Evolutionary conservation across 164 flowering plant species (phyloP).

Genomic region (Magnolia sinica): DNA sequence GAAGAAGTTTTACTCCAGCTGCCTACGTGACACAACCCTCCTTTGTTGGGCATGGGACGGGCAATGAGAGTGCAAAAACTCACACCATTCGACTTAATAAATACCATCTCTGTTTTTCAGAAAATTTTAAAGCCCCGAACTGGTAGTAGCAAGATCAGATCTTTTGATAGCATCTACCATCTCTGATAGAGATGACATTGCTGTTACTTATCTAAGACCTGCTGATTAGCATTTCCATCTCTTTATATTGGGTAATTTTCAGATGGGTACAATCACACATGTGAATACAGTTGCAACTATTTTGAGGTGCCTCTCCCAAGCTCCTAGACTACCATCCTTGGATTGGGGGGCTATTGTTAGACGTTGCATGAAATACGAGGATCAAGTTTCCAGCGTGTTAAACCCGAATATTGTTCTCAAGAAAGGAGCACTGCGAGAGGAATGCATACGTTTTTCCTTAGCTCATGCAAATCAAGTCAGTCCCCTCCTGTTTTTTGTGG

Average conservation of each 20-base stretch:
- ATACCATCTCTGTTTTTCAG: background rate
- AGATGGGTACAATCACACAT: slow-evolving; percentile 35
- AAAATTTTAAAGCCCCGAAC: background rate
- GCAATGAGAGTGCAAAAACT: no score
- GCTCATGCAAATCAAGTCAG: slow-evolving; percentile 71
- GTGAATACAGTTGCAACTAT: slow-evolving; percentile 44
- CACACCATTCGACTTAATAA: no score
- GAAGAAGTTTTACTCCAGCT: no score
- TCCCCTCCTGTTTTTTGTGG: slow-evolving; percentile 59
- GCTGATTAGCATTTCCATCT: slow-evolving; percentile 12
- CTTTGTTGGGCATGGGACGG: no score
- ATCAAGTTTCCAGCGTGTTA: slow-evolving; percentile 33
- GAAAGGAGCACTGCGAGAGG: slow-evolving; percentile 51
- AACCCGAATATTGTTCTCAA: slow-evolving; percentile 20
- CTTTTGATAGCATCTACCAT: background rate
- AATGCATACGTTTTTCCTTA: slow-evolving; percentile 63
- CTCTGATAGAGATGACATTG: slow-evolving; percentile 7
- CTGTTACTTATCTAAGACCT: background rate
- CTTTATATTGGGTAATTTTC: slow-evolving; percentile 12
- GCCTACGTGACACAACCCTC: no score
- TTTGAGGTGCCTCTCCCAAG: slow-evolving; percentile 69
- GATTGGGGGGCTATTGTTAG: slow-evolving; percentile 86
- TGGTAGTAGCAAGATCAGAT: background rate
- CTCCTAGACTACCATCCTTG: slow-evolving; percentile 77
- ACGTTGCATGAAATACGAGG: slow-evolving; percentile 81